Evolutionary conservation across 176 grass and related monocot species (phyloP).

Genomic region (Pontederia paniculata): DNA sequence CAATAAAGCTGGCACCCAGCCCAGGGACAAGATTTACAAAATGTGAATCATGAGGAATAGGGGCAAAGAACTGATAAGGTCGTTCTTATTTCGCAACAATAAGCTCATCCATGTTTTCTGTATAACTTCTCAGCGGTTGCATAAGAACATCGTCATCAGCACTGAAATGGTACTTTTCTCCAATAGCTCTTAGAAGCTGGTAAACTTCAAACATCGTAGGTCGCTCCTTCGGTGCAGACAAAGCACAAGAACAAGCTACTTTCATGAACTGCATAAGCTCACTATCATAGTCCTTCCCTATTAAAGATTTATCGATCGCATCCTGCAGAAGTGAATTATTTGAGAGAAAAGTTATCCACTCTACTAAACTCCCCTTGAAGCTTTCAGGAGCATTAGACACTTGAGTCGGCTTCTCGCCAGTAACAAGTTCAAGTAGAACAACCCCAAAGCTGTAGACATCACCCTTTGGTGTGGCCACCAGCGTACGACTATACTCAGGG

Average conservation of each 20-base stretch:
- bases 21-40: no score
- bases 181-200: conserved; percentile 72
- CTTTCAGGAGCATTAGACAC: conserved; percentile 65
- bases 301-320: conserved; percentile 66
- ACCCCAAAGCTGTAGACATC: conserved; percentile 83
- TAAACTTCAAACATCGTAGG: conserved; percentile 90
- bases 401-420: conserved; percentile 52
- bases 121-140: conserved; percentile 25
- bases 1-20: no score
- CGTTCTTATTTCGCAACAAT: conserved; percentile 50
- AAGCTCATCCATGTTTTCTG: conserved; percentile 47
- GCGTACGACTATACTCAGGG: conserved; percentile 67
- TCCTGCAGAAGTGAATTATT: conserved; percentile 79
- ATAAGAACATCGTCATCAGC: conserved; percentile 50
- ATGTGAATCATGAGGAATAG: no score
- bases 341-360: conserved; percentile 95
- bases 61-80: no score
- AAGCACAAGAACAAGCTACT: conserved; percentile 66
- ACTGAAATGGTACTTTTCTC: conserved; percentile 78
- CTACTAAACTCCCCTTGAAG: conserved; percentile 88
- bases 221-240: conserved; percentile 64
- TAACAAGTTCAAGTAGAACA: conserved; percentile 82
- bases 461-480: conserved; percentile 87
- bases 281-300: conserved; percentile 63
- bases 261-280: conserved; percentile 90